These are phyloP conservation scores for Inga laurina DNA, from an alignment of 306 rosid species.

Conservation along the genomic window DNA sequence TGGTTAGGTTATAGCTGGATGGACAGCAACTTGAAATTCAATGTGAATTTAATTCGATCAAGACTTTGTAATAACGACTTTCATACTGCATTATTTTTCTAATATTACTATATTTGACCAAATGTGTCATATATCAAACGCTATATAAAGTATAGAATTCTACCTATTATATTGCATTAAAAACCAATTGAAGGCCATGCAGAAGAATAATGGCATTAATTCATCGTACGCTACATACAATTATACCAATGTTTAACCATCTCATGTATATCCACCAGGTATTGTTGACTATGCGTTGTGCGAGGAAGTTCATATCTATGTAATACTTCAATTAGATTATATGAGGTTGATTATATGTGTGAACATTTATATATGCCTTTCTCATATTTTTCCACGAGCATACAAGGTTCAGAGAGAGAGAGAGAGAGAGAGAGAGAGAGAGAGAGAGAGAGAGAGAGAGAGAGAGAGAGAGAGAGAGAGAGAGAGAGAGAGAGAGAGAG, in stretches of 20 bases:
- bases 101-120: neutral
- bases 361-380: no score
- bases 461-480: no score
- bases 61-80: neutral
- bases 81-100: neutral
- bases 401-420: no score
- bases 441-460: no score
- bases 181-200: neutral
- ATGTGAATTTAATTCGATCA: neutral
- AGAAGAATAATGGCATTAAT: neutral
- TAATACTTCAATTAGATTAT: no score
- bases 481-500: no score
- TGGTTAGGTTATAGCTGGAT: neutral
- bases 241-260: neutral
- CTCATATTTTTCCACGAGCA: no score
- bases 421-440: no score
- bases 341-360: no score
- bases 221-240: neutral
- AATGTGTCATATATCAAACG: neutral
- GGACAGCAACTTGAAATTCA: neutral
- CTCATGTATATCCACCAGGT: neutral
- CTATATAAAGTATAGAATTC: neutral
- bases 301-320: no score
- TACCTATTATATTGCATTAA: neutral
- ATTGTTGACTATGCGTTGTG: rapidly evolving